Evolutionary conservation across 768 basidiomycete genomes (phyloP).

Genomic region (Rhodosporidiobolus odoratus): DNA sequence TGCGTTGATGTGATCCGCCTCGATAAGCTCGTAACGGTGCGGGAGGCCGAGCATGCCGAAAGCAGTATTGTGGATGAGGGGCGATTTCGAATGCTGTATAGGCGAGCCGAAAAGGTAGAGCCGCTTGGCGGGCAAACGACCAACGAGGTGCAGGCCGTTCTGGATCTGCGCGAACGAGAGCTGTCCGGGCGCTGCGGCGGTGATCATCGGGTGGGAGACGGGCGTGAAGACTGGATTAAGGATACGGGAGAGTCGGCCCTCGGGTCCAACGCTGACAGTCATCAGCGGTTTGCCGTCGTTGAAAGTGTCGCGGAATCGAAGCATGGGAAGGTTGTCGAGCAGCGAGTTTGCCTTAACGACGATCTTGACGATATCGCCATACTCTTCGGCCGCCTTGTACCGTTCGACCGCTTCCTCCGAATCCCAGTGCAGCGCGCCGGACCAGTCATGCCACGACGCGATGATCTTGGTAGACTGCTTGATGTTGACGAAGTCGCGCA

Average conservation of each 20-base stretch:
- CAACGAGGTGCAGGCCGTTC: constrained; percentile 69
- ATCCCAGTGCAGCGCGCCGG: constrained; percentile 76
- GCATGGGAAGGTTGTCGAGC: constrained; percentile 73
- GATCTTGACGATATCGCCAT: constrained; percentile 88
- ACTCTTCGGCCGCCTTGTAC: constrained; percentile 59
- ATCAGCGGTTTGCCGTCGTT: constrained; percentile 71
- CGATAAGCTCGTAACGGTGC: constrained; percentile 70
- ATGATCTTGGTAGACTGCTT: constrained; percentile 76
- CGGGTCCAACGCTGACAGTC: constrained; percentile 76
- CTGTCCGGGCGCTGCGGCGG: constrained; percentile 86
- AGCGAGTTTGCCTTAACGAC: constrained; percentile 73
- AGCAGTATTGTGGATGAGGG: constrained; percentile 84
- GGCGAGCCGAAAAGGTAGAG: constrained; percentile 89
- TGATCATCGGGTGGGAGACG: constrained; percentile 78
- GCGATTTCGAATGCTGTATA: constrained; percentile 82
- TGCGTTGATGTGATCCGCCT: constrained; percentile 63
- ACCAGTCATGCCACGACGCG: constrained; percentile 94
- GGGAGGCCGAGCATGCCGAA: constrained; percentile 77
- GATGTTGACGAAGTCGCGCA: constrained; percentile 57
- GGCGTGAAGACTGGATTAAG: constrained; percentile 81
- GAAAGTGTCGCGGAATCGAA: constrained; percentile 60
- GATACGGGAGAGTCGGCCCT: constrained; percentile 84
- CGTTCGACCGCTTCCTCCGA: constrained; percentile 61
- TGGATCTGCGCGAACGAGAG: constrained; percentile 83
- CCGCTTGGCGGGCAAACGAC: constrained; percentile 63